Base-by-base conservation (phyloP, 192 early-diverging fungal species). In the Cetraspora pellucida region DNA sequence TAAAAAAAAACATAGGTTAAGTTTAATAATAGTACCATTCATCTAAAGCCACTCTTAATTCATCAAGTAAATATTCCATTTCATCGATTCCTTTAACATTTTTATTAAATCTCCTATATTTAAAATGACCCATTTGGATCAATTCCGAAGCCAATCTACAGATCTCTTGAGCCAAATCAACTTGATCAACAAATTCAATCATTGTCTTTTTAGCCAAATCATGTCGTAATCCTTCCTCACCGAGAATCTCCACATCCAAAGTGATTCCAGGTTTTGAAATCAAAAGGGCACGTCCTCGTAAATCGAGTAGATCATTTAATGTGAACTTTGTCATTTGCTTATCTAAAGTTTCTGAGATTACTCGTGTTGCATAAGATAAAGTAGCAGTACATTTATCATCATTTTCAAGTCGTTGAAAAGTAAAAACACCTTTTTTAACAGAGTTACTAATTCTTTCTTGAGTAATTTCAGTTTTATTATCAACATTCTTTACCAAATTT, bases 61-160 rank as follows among this genome's bases (percentile, higher is more conserved):
- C 13, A 74, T 16, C 30, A 3, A 55, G 50, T 8, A n/a, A 78
- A 65, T 25, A 17, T 52, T 28, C 45, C 31, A 77, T 37, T 28
- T 66, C 47, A 2, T 45, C 49, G n/a, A 16, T 16, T 21, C 25
- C 44, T 44, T 10, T 14, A 10, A 65, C 21, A 21, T 11, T 23
- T 14, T 31, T 27, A 21, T 72, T 47, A 74, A 74, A 78, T 28
- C n/a, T 37, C 25, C 72, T 46, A 74, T 78, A 78, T 25, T 13
- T 5, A 74, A 78, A 74, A 65, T 78, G 77, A 3, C 77, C 77
- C 19, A 64, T 44, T 65, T 74, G 57, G 1, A 78, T 78, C 2
- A 78, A 23, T 27, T 13, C 64, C 21, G 72, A 49, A 17, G 30
- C 59, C 1, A 78, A 9, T 21, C n/a, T 49, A 23, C 74, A 43